These are phyloP conservation scores for Vigna mungo DNA, from an alignment of 306 rosid genomes.

Conservation along the genomic window DNA sequence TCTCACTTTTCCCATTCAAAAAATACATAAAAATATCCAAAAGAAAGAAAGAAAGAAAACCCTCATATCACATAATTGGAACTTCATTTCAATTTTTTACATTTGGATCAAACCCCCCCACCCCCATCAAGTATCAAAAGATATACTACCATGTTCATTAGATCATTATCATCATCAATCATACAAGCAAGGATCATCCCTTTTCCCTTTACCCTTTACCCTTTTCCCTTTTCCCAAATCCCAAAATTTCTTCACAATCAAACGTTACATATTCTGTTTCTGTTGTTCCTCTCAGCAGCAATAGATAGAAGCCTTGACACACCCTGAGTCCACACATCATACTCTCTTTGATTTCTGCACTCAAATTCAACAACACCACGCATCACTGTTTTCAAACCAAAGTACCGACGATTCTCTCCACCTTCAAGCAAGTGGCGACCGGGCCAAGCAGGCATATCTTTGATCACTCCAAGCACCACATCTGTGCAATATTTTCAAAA, in stretches of 20 bases:
- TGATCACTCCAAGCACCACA: constrained; percentile 78
- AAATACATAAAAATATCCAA: constrained; percentile 48
- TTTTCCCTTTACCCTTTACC: background rate
- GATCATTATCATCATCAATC: background rate
- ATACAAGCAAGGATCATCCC: background rate
- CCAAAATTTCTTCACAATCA: constrained; percentile 40
- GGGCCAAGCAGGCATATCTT: constrained; percentile 97
- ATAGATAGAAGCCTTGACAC: constrained; percentile 81
- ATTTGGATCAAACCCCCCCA: constrained; percentile 58
- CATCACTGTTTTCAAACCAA: constrained; percentile 76
- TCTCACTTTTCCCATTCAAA: constrained; percentile 61
- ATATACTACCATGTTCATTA: constrained; percentile 15
- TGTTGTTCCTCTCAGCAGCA: constrained; percentile 70
- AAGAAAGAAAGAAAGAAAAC: constrained; percentile 2
- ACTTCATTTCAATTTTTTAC: constrained; percentile 62
- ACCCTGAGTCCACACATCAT: constrained; percentile 95
- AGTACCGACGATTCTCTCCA: constrained; percentile 86
- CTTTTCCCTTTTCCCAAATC: constrained; percentile 13
- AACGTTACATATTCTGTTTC: constrained; percentile 56
- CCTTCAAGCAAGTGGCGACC: constrained; percentile 97
- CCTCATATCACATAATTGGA: constrained; percentile 53
- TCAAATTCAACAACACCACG: constrained; percentile 94
- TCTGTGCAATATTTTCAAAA: constrained; percentile 54
- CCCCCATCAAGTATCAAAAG: constrained; percentile 41
- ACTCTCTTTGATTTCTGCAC: constrained; percentile 85